A percentile compares a stretch with the other conserved stretches of the same genome.
Evolutionary conservation across 345 rosid species (phyloP).

Genomic region (Clausena lansium): DNA sequence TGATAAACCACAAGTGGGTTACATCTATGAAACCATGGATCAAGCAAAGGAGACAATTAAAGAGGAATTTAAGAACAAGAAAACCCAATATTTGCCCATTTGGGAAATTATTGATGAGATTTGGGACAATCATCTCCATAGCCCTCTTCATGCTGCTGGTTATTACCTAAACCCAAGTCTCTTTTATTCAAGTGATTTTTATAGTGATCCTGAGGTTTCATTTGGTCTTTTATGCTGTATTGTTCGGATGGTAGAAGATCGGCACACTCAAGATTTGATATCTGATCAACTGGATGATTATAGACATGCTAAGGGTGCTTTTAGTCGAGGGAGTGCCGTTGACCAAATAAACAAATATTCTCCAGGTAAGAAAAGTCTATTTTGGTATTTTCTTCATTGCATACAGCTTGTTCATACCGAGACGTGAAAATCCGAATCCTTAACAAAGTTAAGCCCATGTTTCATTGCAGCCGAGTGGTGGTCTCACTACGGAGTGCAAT

Average conservation of each 20-base stretch:
- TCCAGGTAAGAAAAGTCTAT: constrained; percentile 40
- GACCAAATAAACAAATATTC: constrained; percentile 29
- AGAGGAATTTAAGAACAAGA: constrained; percentile 22
- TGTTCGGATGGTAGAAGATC: constrained; percentile 35
- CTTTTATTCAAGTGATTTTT: constrained; percentile 49
- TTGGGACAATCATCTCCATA: constrained; percentile 48
- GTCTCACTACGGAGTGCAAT: constrained; percentile 31
- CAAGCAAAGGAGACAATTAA: constrained; percentile 52
- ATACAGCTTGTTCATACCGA: neutral
- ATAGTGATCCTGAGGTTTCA: constrained; percentile 44
- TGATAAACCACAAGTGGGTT: constrained; percentile 47
- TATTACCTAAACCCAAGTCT: constrained; percentile 56
- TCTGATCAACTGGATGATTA: constrained; percentile 43
- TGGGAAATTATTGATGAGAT: constrained; percentile 65
- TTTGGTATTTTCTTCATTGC: neutral
- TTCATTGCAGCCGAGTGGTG: constrained; percentile 38
- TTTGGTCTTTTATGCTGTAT: constrained; percentile 43
- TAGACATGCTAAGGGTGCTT: constrained; percentile 36
- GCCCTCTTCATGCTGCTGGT: constrained; percentile 68
- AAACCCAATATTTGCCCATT: constrained; percentile 34
- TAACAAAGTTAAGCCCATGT: neutral
- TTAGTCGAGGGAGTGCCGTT: constrained; percentile 38
- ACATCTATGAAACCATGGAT: constrained; percentile 62
- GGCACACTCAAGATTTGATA: constrained; percentile 26
- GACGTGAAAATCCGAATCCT: neutral